Conservation (phyloP, 192 early-diverging fungal species). For the Rhizophagus prolifer region DNA sequence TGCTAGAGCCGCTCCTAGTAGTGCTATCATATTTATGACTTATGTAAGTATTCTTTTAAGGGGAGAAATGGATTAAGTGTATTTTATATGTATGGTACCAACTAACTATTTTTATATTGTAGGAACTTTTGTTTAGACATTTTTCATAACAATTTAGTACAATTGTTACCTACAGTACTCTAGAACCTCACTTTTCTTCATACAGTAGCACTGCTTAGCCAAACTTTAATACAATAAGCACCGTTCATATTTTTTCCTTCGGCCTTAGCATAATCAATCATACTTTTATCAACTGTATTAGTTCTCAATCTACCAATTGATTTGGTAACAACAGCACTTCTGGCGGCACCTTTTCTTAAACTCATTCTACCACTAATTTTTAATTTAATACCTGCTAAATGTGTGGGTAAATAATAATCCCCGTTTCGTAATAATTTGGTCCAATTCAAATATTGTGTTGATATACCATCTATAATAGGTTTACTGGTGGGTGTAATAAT, state of each 20-base stretch:
- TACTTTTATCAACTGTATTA: background rate
- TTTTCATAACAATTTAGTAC: background rate
- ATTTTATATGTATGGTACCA: background rate
- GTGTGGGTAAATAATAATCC: background rate
- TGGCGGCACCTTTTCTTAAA: slow-evolving; percentile 8
- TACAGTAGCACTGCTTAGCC: slow-evolving; percentile 1
- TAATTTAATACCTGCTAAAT: slow-evolving; percentile 18
- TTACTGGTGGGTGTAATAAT: background rate
- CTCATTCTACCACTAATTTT: slow-evolving; percentile 23
- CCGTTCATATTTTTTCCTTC: slow-evolving; percentile 25
- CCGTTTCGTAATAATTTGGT: slow-evolving; percentile 7
- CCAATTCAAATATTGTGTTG: slow-evolving; percentile 4
- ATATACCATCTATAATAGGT: background rate
- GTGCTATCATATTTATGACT: slow-evolving; percentile 93
- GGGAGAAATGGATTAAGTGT: background rate
- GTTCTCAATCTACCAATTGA: slow-evolving; percentile 15
- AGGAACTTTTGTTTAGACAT: background rate
- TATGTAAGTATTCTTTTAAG: slow-evolving; percentile 65
- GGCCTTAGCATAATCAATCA: slow-evolving; percentile 25
- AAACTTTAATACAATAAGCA: slow-evolving; percentile 22
- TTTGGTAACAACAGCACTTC: slow-evolving; percentile 9
- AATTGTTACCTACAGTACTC: background rate
- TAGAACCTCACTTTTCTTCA: background rate
- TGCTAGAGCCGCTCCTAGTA: slow-evolving; percentile 85
- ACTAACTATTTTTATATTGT: background rate